These are phyloP conservation scores for Entomophthora muscae DNA, from an alignment of 371 early-diverging fungal genomes.

Conservation along the genomic window DNA sequence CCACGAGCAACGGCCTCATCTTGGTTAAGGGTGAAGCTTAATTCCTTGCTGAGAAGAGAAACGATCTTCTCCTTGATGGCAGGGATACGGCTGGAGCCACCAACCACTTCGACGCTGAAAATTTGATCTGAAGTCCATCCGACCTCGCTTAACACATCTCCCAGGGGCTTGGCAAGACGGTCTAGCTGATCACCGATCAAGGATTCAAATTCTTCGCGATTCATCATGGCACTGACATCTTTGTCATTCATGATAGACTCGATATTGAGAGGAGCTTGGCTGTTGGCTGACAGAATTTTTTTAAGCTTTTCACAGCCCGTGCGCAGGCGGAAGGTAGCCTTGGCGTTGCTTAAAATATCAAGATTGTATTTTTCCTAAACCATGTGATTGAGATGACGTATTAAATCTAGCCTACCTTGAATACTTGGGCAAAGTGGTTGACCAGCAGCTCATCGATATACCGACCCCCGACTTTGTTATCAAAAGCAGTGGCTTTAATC, in stretches of 20 bases:
- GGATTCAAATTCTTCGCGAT: conserved; percentile 70
- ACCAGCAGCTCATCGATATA: conserved; percentile 82
- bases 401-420: conserved; percentile 44
- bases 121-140: conserved; percentile 62
- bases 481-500: conserved; percentile 65
- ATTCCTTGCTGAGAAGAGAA: conserved; percentile 65
- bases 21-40: conserved; percentile 87
- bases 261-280: conserved; percentile 76
- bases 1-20: conserved; percentile 95
- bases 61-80: conserved; percentile 74
- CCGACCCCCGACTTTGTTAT: conserved; percentile 88
- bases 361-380: conserved; percentile 72
- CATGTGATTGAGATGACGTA: conserved; percentile 54
- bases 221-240: conserved; percentile 69
- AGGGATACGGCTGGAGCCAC: conserved; percentile 90
- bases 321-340: conserved; percentile 82
- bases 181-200: conserved; percentile 52
- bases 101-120: conserved; percentile 81
- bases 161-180: conserved; percentile 51
- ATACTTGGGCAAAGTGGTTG: conserved; percentile 71
- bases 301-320: conserved; percentile 87
- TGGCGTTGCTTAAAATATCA: conserved; percentile 72
- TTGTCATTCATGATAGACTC: conserved; percentile 90
- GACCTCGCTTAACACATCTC: conserved; percentile 61
- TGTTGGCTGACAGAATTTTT: conserved; percentile 89